A percentile compares a stretch with the other conserved stretches of the same genome.
These are phyloP conservation scores for Rhizophora apiculata DNA, from an alignment of 345 rosid species.

Conservation along the genomic window DNA sequence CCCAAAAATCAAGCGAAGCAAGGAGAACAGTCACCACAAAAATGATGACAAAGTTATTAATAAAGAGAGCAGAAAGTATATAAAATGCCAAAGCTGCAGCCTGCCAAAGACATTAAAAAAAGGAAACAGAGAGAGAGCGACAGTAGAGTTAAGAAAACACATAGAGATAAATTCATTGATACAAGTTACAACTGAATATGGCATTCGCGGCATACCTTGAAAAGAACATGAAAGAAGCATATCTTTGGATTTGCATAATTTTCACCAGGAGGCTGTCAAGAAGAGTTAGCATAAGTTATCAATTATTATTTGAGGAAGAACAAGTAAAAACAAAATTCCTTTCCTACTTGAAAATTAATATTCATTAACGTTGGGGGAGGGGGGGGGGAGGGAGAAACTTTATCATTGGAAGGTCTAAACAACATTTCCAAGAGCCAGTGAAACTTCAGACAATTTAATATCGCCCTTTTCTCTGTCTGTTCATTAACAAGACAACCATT, in stretches of 20 bases:
- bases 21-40: conserved; percentile 98
- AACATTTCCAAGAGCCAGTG: too few species aligned
- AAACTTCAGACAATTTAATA: too few species aligned
- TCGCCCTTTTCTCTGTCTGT: too few species aligned
- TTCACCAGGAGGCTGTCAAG: conserved; percentile 77
- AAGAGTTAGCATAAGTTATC: neutral
- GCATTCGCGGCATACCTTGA: conserved; percentile 43
- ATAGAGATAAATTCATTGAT: conserved; percentile 12
- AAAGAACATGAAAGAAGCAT: conserved; percentile 80
- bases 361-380: too few species aligned
- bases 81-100: conserved; percentile 90
- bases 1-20: conserved; percentile 66
- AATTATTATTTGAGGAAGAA: neutral
- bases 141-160: neutral
- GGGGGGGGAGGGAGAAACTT: too few species aligned
- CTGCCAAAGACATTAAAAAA: conserved; percentile 33
- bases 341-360: too few species aligned
- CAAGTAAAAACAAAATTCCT: neutral
- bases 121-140: conserved; percentile 3
- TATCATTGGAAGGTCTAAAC: too few species aligned
- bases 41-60: conserved; percentile 85
- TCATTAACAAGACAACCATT: too few species aligned
- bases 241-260: conserved; percentile 94
- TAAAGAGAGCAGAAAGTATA: conserved; percentile 79
- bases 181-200: neutral